These are phyloP conservation scores for Komagataella ulmi DNA, from an alignment of 805 yeast species.

Conservation along the genomic window DNA sequence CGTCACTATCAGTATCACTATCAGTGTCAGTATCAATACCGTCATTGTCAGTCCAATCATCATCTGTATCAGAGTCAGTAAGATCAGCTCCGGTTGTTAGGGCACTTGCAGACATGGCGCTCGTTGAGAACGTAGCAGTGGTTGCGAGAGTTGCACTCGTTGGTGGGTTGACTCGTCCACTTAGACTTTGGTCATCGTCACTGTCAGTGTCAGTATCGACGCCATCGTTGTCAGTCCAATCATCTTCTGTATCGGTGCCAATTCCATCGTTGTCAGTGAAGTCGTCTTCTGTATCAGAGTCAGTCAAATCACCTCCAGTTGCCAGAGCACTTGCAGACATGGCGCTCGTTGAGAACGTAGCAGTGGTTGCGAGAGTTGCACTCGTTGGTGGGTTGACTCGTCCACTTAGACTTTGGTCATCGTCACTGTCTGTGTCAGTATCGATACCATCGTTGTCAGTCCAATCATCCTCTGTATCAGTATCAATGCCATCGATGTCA, in stretches of 20 bases:
- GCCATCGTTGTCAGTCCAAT: too few relatives aligned
- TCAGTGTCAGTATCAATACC: neutral
- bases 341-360: neutral
- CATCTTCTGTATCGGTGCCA: too few relatives aligned
- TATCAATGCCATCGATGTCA: neutral
- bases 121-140: too few relatives aligned
- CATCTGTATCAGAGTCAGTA: too few relatives aligned
- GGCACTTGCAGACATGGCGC: too few relatives aligned
- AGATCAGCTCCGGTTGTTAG: too few relatives aligned
- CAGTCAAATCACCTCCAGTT: neutral
- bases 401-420: neutral
- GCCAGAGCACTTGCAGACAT: neutral
- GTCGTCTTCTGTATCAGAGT: too few relatives aligned
- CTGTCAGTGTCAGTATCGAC: too few relatives aligned
- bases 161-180: too few relatives aligned
- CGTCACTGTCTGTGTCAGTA: neutral
- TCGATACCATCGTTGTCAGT: neutral
- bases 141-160: too few relatives aligned
- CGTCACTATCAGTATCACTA: neutral
- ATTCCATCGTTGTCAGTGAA: too few relatives aligned
- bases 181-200: too few relatives aligned
- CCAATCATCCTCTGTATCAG: neutral
- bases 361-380: neutral
- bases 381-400: neutral
- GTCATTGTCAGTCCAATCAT: neutral